These are phyloP conservation scores for Alternaria burnsii DNA, from an alignment of 2,329 filamentous ascomycete species.

Conservation along the genomic window DNA sequence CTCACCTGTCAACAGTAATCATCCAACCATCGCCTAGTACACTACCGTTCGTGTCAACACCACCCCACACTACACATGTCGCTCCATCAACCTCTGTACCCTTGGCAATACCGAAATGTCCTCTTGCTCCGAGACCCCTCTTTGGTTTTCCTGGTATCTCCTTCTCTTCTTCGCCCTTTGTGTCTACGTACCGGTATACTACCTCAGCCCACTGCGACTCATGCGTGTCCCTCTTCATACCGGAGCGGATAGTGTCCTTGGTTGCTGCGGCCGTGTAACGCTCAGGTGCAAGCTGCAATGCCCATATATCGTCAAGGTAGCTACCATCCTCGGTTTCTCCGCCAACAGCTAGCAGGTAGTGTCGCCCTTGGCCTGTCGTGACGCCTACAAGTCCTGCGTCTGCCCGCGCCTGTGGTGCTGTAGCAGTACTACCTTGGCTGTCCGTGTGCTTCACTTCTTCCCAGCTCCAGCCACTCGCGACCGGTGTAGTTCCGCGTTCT, in stretches of 20 bases:
- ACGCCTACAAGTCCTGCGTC: constrained; percentile 58
- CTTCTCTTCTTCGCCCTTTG: constrained; percentile 56
- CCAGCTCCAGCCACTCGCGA: constrained; percentile 46
- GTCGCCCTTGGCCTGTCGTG: constrained; percentile 61
- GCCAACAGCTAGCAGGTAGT: constrained; percentile 62
- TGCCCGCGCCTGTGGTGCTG: constrained; percentile 53
- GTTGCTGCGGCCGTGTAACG: constrained; percentile 57
- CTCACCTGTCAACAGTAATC: constrained; percentile 51
- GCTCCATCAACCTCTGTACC: constrained; percentile 58
- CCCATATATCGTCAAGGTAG: constrained; percentile 59
- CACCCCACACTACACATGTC: constrained; percentile 64
- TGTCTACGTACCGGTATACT: constrained; percentile 56
- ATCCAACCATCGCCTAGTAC: constrained; percentile 54
- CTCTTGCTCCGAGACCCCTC: constrained; percentile 53
- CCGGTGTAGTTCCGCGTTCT: constrained; percentile 46
- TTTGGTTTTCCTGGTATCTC: constrained; percentile 48
- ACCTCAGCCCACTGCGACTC: constrained; percentile 62
- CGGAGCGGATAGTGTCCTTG: constrained; percentile 60
- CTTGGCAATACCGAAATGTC: constrained; percentile 49
- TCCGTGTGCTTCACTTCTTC: constrained; percentile 36
- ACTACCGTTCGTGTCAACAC: constrained; percentile 55
- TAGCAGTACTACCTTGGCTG: constrained; percentile 11
- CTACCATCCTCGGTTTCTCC: constrained; percentile 49
- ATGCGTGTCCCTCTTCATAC: constrained; percentile 57
- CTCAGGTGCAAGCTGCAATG: constrained; percentile 61